Evolutionary conservation across 2,329 filamentous ascomycete species (phyloP), one percentile per base, ranked within the genome.

Genomic region (Claviceps maximensis): DNA sequence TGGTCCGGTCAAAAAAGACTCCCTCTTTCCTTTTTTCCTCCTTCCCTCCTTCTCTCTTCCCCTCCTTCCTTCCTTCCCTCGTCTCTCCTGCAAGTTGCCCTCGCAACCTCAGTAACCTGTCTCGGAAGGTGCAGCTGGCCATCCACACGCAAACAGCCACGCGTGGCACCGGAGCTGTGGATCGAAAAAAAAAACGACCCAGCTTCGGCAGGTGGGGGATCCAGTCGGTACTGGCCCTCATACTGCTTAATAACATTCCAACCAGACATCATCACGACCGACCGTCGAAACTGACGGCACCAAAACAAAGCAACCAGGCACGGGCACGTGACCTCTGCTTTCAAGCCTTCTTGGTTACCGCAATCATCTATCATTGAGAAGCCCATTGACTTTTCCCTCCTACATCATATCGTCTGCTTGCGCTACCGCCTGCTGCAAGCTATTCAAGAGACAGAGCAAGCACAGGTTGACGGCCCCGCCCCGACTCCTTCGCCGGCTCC

Each of bases 141-240:
- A 50, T 25, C 10, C 23, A 50, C 36, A 44, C 25, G 15, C 27
- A 45, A 15, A 40, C 50, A 17, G 33, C 40, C 25, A 31, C 27
- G 45, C 45, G 44, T 31, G 36, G 25, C 4, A 33, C 45, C 52
- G 53, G 44, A 51, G 44, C 53, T 40, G 53, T 40, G 25, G 25
- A 48, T 45, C 40, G 19, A 19, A 41, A 45, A 19, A 41, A 45
- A 15, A 19, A 31, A 21, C 45, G 41, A 42, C 36, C 40, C 41
- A 54, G 33, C 23, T 42, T 51, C 45, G 49, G 52, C 19, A 36
- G 44, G 48, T 54, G 52, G 52, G 44, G 48, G 48, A 48, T 36
- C 52, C 48, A 51, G 8, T 48, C 48, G 52, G 48, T 17, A 25
- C 27, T 47, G 44, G 42, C 46, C 52, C 31, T 21, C n/a, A n/a